Conservation (phyloP, 805 yeast genomes). For the Candida palmyrensis region DNA sequence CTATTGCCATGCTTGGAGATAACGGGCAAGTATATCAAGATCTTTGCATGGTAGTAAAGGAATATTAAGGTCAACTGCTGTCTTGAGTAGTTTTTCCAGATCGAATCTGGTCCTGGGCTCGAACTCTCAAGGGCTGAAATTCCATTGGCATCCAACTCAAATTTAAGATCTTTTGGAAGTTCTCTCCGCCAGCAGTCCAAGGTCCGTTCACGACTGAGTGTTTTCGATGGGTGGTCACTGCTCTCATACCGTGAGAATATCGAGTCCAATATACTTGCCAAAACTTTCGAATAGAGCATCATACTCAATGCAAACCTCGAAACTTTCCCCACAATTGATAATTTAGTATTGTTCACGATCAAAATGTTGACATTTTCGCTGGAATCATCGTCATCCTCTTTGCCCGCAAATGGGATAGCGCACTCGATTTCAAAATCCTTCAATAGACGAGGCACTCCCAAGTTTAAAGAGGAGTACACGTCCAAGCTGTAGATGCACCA, state of each 20-base stretch:
- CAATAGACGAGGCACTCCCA: slow-evolving; percentile 79
- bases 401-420: slow-evolving; percentile 65
- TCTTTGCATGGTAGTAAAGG: slow-evolving; percentile 38
- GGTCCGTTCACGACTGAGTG: slow-evolving; percentile 49
- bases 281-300: slow-evolving; percentile 65
- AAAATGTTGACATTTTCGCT: slow-evolving; percentile 51
- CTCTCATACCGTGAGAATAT: slow-evolving; percentile 56
- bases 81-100: slow-evolving; percentile 29
- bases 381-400: slow-evolving; percentile 25
- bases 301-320: slow-evolving; percentile 56
- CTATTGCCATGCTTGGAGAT: slow-evolving; percentile 38
- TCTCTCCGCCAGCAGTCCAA: slow-evolving; percentile 77
- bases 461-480: slow-evolving; percentile 62
- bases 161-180: slow-evolving; percentile 54
- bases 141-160: slow-evolving; percentile 61
- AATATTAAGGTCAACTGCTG: slow-evolving; percentile 50
- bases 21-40: slow-evolving; percentile 37
- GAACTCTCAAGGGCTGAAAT: slow-evolving; percentile 14
- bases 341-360: slow-evolving; percentile 52
- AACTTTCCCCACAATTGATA: slow-evolving; percentile 68
- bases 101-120: too few relatives aligned
- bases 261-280: slow-evolving; percentile 69
- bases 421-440: slow-evolving; percentile 84
- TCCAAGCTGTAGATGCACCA: slow-evolving; percentile 84
- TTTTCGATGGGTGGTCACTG: slow-evolving; percentile 20